phyloP scores from a whole-genome alignment of 176 grass and related monocot species.

The Avena atlantica region DNA sequence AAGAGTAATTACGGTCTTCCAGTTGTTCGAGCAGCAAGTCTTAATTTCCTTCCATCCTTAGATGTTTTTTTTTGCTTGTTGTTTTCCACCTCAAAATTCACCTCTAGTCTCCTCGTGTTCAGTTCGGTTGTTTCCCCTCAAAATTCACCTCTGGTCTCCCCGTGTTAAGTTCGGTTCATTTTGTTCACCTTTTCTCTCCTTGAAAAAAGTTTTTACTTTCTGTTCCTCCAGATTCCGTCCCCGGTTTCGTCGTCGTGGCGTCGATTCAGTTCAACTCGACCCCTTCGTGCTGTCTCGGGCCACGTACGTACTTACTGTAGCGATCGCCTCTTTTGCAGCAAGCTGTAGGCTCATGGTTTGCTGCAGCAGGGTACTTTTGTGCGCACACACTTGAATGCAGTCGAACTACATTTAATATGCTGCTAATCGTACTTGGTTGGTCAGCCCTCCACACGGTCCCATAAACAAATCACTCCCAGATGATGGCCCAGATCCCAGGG shows the following conservation, averaged over 20 bases:
- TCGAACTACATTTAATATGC: neutral
- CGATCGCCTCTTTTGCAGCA: neutral
- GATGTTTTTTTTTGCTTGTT: neutral
- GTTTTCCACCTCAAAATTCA: neutral
- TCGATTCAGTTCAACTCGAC: neutral
- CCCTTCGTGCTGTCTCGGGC: slow-evolving; percentile 29
- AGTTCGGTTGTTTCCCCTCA: neutral
- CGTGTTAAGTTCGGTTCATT: neutral
- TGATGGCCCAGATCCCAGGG: neutral
- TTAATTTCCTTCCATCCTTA: no score
- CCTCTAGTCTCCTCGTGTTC: neutral
- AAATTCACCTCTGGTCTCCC: neutral
- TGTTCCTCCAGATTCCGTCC: neutral
- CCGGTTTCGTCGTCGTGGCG: neutral
- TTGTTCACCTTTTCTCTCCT: no score
- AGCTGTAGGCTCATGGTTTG: neutral
- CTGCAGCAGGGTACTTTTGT: neutral
- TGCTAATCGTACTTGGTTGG: slow-evolving; percentile 10
- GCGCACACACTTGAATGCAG: slow-evolving; percentile 21
- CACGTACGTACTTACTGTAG: no score
- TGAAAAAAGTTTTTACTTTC: neutral
- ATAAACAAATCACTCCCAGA: slow-evolving; percentile 29
- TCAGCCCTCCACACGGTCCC: neutral
- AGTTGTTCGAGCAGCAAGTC: no score
- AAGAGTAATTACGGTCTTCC: neutral